Evolutionary conservation across 2,329 filamentous ascomycete species (phyloP).

Genomic region (Fusarium nematophilum): DNA sequence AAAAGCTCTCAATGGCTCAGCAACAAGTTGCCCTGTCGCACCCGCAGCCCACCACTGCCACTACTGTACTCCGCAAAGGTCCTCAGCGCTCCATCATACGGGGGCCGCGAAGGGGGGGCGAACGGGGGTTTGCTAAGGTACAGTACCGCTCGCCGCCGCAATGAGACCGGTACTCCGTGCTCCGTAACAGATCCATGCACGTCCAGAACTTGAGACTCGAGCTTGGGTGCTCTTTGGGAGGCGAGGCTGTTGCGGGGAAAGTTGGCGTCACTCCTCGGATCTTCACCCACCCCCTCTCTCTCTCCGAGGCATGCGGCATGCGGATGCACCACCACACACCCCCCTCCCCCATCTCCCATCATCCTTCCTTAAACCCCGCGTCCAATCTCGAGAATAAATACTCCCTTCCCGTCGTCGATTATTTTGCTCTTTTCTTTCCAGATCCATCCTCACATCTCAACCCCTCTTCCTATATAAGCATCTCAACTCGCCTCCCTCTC

Average conservation of each 20-base stretch:
- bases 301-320: conserved; percentile 19
- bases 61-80: conserved; percentile 33
- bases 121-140: conserved; percentile 6
- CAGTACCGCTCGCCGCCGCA: conserved; percentile 17
- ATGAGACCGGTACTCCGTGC: conserved; percentile 16
- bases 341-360: conserved; percentile 21
- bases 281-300: conserved; percentile 27
- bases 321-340: not conserved
- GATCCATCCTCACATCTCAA: conserved; percentile 41
- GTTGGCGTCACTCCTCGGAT: conserved; percentile 35
- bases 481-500: conserved; percentile 24
- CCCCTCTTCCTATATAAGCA: conserved; percentile 29
- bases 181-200: conserved; percentile 18
- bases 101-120: not conserved
- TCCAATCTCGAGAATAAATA: conserved; percentile 43
- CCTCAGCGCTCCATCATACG: conserved; percentile 18
- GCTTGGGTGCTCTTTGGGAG: too few relatives aligned
- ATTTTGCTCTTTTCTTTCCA: conserved; percentile 28
- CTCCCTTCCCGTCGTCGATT: conserved; percentile 36
- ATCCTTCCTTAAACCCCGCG: conserved; percentile 39
- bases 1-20: too few relatives aligned
- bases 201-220: too few relatives aligned
- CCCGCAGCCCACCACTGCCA: conserved; percentile 27
- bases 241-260: conserved; percentile 45
- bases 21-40: conserved; percentile 2